Conservation (phyloP, 768 basidiomycete genomes). For the Macrolepiota albuminosa region DNA sequence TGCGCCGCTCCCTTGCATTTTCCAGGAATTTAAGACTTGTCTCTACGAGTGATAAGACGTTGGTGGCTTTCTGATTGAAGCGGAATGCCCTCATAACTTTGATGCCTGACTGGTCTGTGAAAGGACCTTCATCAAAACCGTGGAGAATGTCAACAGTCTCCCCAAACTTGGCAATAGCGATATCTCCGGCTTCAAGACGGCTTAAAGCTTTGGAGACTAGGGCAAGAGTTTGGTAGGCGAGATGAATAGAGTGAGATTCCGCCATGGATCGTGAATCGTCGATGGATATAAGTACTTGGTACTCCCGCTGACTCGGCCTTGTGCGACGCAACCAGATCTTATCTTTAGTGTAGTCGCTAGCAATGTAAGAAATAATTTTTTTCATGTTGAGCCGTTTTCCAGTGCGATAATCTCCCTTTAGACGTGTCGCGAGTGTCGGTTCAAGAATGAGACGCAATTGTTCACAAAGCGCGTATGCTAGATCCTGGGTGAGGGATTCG, state of each 20-base stretch:
- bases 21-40: conserved; percentile 71
- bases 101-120: conserved; percentile 76
- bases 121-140: conserved; percentile 75
- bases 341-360: conserved; percentile 98
- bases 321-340: conserved; percentile 98
- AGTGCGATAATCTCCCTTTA: conserved; percentile 95
- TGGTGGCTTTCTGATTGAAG: conserved; percentile 87
- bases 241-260: conserved; percentile 85
- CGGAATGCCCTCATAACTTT: conserved; percentile 80
- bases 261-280: conserved; percentile 98
- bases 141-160: conserved; percentile 85
- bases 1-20: conserved; percentile 65
- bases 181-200: conserved; percentile 92
- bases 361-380: conserved; percentile 96
- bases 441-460: conserved; percentile 95
- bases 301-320: conserved; percentile 89
- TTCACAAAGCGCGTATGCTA: conserved; percentile 91
- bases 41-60: conserved; percentile 80
- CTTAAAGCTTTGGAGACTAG: conserved; percentile 87
- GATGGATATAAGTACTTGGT: conserved; percentile 90
- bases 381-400: conserved; percentile 99
- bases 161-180: conserved; percentile 89
- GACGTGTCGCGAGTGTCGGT: conserved; percentile 88
- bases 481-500: conserved; percentile 83
- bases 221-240: conserved; percentile 91